These are phyloP conservation scores for Hypoxylon sp. DNA, from an alignment of 2,329 filamentous ascomycete species.

Conservation along the genomic window DNA sequence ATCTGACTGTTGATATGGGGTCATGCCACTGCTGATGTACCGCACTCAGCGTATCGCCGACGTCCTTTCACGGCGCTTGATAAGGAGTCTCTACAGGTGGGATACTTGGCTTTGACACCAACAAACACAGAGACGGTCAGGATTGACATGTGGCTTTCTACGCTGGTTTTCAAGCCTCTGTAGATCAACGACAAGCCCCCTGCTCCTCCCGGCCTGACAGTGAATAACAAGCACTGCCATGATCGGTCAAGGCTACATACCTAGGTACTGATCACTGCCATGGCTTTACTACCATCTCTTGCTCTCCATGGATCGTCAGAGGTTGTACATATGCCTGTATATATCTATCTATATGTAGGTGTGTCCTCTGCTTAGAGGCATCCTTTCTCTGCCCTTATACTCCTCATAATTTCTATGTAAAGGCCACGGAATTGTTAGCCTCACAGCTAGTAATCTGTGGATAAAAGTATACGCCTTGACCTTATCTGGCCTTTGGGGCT, in stretches of 20 bases:
- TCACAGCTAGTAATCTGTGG: too few species aligned
- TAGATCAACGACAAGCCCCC: background rate
- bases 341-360: too few species aligned
- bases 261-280: too few species aligned
- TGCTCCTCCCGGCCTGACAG: background rate
- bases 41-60: background rate
- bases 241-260: too few species aligned
- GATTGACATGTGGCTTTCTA: slow-evolving; percentile 1
- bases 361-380: too few species aligned
- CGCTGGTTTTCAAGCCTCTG: background rate
- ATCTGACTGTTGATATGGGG: slow-evolving; percentile 7
- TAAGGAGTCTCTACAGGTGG: slow-evolving; percentile 15
- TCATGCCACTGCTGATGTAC: background rate
- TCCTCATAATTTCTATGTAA: too few species aligned
- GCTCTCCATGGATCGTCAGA: too few species aligned
- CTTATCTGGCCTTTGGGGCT: background rate
- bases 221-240: too few species aligned
- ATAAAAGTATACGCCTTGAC: background rate
- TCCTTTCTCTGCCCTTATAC: too few species aligned
- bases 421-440: too few species aligned
- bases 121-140: background rate
- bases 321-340: too few species aligned
- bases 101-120: background rate
- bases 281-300: too few species aligned
- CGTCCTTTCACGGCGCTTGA: slow-evolving; percentile 11